A percentile compares a stretch with the other conserved stretches of the same genome.
Conservation (phyloP, 257 asterid species). For the Ligustrum vulgare region DNA sequence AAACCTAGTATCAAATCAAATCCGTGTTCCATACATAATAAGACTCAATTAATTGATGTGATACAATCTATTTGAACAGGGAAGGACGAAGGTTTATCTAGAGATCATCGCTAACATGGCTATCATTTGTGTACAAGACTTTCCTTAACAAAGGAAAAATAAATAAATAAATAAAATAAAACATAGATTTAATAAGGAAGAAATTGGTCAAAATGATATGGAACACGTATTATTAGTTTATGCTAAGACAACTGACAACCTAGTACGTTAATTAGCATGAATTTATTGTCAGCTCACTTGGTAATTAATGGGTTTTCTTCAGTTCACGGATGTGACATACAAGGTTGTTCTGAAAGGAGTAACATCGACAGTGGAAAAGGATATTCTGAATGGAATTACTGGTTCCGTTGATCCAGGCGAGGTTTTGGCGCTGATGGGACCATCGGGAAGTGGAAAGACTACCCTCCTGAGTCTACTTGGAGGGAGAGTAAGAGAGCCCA, state of each 20-base stretch:
- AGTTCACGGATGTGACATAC: conserved; percentile 85
- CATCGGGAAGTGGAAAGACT: conserved; percentile 98
- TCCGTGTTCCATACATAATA: conserved; percentile 11
- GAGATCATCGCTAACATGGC: conserved; percentile 52
- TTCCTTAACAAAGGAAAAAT: conserved; percentile 29
- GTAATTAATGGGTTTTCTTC: conserved; percentile 18
- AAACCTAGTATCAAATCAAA: conserved; percentile 16
- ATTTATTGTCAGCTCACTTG: neutral
- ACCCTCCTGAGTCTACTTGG: conserved; percentile 80
- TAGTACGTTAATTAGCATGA: too few species aligned
- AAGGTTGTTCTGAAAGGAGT: conserved; percentile 73
- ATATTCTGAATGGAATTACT: conserved; percentile 68
- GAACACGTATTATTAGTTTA: conserved; percentile 19
- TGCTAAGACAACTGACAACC: neutral
- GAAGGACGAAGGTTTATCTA: conserved; percentile 52
- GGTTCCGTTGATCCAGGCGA: conserved; percentile 93
- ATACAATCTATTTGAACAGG: conserved; percentile 66
- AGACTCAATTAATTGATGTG: conserved; percentile 46
- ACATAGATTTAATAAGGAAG: neutral
- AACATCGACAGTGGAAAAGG: conserved; percentile 71
- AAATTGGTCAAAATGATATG: neutral
- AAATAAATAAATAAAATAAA: too few species aligned
- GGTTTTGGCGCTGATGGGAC: conserved; percentile 96
- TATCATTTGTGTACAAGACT: conserved; percentile 73
- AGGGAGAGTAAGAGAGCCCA: conserved; percentile 59